Percentiles rank a stretch among this genome's conserved stretches.
These are phyloP conservation scores for Trichoderma semiorbis DNA, from an alignment of 2,329 filamentous ascomycete species.

Conservation along the genomic window DNA sequence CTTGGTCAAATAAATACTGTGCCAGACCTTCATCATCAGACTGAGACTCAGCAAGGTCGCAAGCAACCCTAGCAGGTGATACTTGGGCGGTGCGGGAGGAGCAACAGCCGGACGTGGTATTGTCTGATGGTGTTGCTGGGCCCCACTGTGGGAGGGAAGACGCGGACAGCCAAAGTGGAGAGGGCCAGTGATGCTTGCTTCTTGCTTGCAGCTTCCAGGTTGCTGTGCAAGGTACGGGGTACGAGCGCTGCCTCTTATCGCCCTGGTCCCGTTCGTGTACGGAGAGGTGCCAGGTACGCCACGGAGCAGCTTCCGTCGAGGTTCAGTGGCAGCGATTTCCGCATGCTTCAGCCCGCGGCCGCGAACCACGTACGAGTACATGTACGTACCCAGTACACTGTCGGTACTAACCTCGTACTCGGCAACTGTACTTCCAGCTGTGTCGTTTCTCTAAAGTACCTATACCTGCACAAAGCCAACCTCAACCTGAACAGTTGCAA, in stretches of 20 bases:
- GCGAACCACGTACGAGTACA: neutral
- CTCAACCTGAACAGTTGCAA: neutral
- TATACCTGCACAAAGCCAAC: neutral
- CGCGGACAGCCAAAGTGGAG: neutral
- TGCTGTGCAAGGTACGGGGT: neutral
- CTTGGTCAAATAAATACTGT: neutral
- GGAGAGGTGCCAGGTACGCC: neutral
- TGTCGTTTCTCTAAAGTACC: neutral
- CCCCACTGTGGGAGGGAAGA: neutral
- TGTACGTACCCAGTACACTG: neutral
- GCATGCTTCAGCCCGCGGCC: neutral
- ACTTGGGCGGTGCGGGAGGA: neutral
- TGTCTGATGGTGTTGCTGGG: neutral
- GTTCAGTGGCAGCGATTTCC: neutral
- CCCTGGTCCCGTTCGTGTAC: neutral
- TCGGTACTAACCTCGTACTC: conserved; percentile 7
- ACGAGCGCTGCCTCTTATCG: neutral
- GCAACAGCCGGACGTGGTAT: neutral
- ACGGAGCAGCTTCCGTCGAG: neutral
- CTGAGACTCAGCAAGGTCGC: neutral
- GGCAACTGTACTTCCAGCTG: neutral
- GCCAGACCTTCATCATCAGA: neutral
- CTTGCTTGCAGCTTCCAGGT: neutral
- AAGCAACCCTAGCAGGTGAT: conserved; percentile 1
- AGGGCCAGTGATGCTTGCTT: neutral